These are phyloP conservation scores for Candolleomyces efflorescens DNA, from an alignment of 768 basidiomycete genomes.

Conservation along the genomic window DNA sequence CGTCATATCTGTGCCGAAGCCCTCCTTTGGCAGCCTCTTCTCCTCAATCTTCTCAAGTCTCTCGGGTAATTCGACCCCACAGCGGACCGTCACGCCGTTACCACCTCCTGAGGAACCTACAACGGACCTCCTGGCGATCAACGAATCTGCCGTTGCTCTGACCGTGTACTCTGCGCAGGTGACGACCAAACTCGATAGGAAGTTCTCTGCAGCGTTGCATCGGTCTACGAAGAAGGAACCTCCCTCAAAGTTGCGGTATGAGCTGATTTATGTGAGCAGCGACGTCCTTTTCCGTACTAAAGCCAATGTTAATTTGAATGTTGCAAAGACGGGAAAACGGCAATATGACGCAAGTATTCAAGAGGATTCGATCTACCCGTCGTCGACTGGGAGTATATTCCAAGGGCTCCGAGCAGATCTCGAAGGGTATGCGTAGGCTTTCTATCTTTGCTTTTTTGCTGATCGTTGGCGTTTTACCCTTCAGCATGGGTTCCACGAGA, in stretches of 20 bases:
- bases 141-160: constrained; percentile 53
- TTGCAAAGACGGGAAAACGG: constrained; percentile 62
- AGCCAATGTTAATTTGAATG: background rate
- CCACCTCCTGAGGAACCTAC: constrained; percentile 26
- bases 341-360: constrained; percentile 71
- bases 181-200: constrained; percentile 59
- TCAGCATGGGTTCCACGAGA: constrained; percentile 60
- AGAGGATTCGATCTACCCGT: constrained; percentile 57
- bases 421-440: constrained; percentile 52
- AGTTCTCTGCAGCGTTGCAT: constrained; percentile 67
- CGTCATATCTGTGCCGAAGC: constrained; percentile 27
- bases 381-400: constrained; percentile 76
- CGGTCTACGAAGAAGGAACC: constrained; percentile 95
- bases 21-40: constrained; percentile 41
- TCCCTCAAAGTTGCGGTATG: constrained; percentile 67
- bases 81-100: constrained; percentile 29
- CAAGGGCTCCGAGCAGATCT: constrained; percentile 84
- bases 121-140: constrained; percentile 34
- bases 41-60: constrained; percentile 40
- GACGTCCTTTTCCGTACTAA: background rate
- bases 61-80: constrained; percentile 31
- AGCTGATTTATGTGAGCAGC: constrained; percentile 75
- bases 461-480: background rate
- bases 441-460: constrained; percentile 1
- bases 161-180: constrained; percentile 67